Conservation (phyloP, 108 stramenopile genomes). For the Bacterosira constricta region DNA sequence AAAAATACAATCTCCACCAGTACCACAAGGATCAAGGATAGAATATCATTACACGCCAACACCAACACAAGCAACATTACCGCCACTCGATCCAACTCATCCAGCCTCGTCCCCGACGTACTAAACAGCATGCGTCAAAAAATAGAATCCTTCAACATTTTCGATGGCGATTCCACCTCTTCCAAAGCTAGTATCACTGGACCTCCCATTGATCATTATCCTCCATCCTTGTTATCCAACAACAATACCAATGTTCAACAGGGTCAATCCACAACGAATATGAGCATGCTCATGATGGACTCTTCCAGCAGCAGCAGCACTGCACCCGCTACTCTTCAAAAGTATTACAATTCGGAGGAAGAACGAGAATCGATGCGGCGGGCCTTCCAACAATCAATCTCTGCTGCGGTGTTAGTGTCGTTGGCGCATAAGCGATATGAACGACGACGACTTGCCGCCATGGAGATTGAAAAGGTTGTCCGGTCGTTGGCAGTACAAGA, state of each 20-base stretch:
- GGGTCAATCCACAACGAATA: too few species aligned
- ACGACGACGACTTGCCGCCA: slow-evolving; percentile 84
- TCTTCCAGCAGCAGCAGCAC: slow-evolving; percentile 23
- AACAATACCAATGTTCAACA: too few species aligned
- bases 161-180: slow-evolving; percentile 47
- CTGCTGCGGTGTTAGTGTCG: slow-evolving; percentile 81
- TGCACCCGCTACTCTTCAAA: slow-evolving; percentile 23
- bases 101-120: slow-evolving; percentile 56
- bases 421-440: slow-evolving; percentile 91
- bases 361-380: slow-evolving; percentile 77
- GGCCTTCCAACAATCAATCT: slow-evolving; percentile 80
- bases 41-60: slow-evolving; percentile 4
- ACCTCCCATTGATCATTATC: not conserved
- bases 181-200: slow-evolving; percentile 4
- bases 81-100: not conserved
- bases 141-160: slow-evolving; percentile 73
- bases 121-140: slow-evolving; percentile 78
- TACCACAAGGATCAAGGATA: slow-evolving; percentile 8
- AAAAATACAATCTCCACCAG: not conserved
- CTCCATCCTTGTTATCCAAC: not conserved
- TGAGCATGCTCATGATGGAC: too few species aligned
- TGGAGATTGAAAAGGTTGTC: slow-evolving; percentile 93
- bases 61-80: not conserved
- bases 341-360: slow-evolving; percentile 55
- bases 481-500: slow-evolving; percentile 67